Conservation (phyloP, 208 protist genomes). For the Crithidia acanthocephali region DNA sequence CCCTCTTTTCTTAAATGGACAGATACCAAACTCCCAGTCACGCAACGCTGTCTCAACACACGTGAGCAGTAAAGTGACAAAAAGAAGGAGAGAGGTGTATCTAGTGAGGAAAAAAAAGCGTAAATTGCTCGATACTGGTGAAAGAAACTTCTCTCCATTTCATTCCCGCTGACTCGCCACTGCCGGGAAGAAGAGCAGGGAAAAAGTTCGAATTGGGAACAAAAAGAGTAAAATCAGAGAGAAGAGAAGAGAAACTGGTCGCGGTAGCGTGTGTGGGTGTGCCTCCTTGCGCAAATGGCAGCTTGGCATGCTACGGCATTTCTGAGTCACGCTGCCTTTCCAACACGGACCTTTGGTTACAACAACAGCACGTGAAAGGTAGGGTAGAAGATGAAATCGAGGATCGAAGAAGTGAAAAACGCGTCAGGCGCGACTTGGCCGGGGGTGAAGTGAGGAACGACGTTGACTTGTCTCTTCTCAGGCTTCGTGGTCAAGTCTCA, state of each 20-base stretch:
- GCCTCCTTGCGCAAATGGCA: background rate
- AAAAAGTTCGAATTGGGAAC: conserved; percentile 11
- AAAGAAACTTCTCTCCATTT: background rate
- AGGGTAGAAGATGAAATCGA: background rate
- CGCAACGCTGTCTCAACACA: background rate
- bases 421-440: background rate
- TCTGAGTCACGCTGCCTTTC: conserved; percentile 10
- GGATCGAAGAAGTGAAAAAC: conserved; percentile 5
- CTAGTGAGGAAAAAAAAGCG: background rate
- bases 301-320: background rate
- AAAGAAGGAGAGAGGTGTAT: background rate
- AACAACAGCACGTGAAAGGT: conserved; percentile 17
- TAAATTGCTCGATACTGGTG: background rate
- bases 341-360: background rate
- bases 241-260: background rate
- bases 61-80: background rate
- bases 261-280: background rate
- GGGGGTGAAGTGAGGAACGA: conserved; percentile 30
- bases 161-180: background rate
- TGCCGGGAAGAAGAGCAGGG: background rate
- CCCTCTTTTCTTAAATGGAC: conserved; percentile 11
- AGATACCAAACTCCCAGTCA: background rate
- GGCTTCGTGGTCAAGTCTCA: conserved; percentile 4
- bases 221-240: background rate
- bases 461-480: conserved; percentile 45